Percentiles rank a stretch among this genome's conserved stretches.
These are phyloP conservation scores for Gentiana straminea DNA, from an alignment of 257 asterid species.

Conservation along the genomic window DNA sequence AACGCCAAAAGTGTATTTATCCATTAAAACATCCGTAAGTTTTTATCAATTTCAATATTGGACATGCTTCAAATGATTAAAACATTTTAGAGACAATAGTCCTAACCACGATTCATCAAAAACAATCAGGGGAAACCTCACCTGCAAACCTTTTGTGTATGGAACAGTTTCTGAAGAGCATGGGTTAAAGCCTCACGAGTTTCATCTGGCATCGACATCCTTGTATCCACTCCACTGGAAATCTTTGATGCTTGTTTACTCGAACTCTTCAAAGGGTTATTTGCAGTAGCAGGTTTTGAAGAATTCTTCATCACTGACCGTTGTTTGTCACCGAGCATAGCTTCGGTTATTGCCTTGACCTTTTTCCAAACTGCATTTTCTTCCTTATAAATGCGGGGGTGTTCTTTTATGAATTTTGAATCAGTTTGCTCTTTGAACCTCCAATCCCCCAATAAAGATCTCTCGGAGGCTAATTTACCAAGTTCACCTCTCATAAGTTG, in stretches of 20 bases:
- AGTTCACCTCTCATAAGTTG: slow-evolving; percentile 36
- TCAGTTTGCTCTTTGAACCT: slow-evolving; percentile 68
- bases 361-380: slow-evolving; percentile 47
- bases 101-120: no score
- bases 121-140: slow-evolving; percentile 12
- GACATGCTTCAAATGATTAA: no score
- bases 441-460: slow-evolving; percentile 52
- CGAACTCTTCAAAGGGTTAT: slow-evolving; percentile 21
- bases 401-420: slow-evolving; percentile 32
- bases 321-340: slow-evolving; percentile 14
- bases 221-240: slow-evolving; percentile 23
- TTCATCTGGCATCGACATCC: slow-evolving; percentile 46
- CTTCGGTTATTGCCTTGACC: slow-evolving; percentile 21
- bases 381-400: slow-evolving; percentile 44
- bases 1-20: no score
- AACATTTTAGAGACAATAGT: no score
- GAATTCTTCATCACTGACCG: slow-evolving; percentile 25
- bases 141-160: slow-evolving; percentile 74
- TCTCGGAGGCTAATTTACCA: slow-evolving; percentile 42
- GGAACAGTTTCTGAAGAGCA: slow-evolving; percentile 54
- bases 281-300: slow-evolving; percentile 18
- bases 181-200: slow-evolving; percentile 49
- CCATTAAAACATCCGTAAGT: no score
- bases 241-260: slow-evolving; percentile 22
- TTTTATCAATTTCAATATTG: no score